Evolutionary conservation across 2,329 filamentous ascomycete species (phyloP).

Genomic region (Cadophora malorum): DNA sequence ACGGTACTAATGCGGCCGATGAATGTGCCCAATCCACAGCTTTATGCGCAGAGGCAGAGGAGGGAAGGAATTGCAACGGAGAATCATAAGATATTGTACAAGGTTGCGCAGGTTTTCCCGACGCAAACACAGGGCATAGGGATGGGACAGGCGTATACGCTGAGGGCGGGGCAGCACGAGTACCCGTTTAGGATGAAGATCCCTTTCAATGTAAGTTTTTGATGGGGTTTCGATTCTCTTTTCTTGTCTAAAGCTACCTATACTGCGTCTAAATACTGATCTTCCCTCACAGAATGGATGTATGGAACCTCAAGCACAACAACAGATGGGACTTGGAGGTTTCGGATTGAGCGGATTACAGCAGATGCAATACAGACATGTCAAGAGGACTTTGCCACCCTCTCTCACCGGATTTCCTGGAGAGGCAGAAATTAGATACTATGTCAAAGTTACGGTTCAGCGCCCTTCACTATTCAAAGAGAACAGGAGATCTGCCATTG

Average conservation of each 20-base stretch:
- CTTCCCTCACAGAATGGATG: slow-evolving; percentile 61
- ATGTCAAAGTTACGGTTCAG: slow-evolving; percentile 92
- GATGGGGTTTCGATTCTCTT: background rate
- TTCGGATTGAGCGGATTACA: slow-evolving; percentile 67
- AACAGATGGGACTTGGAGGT: slow-evolving; percentile 59
- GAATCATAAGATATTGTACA: slow-evolving; percentile 78
- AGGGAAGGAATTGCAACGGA: slow-evolving; percentile 54
- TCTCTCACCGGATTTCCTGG: slow-evolving; percentile 86
- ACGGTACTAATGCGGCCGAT: slow-evolving; percentile 56
- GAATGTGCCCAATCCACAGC: slow-evolving; percentile 25
- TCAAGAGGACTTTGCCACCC: slow-evolving; percentile 86
- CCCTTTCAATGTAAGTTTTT: slow-evolving; percentile 62
- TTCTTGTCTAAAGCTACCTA: background rate
- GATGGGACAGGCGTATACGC: slow-evolving; percentile 55
- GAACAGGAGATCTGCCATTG: slow-evolving; percentile 73
- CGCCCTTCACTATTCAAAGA: slow-evolving; percentile 89
- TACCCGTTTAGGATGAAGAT: slow-evolving; percentile 83
- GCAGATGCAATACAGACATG: slow-evolving; percentile 70
- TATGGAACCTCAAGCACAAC: slow-evolving; percentile 55
- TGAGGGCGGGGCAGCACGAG: slow-evolving; percentile 73
- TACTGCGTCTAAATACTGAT: background rate
- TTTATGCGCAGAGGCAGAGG: slow-evolving; percentile 29
- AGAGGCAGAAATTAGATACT: slow-evolving; percentile 91
- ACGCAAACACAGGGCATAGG: slow-evolving; percentile 41
- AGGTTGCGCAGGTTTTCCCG: slow-evolving; percentile 75